These are phyloP conservation scores for Rhizophlyctis rosea DNA, from an alignment of 192 early-diverging fungal genomes.

Conservation along the genomic window DNA sequence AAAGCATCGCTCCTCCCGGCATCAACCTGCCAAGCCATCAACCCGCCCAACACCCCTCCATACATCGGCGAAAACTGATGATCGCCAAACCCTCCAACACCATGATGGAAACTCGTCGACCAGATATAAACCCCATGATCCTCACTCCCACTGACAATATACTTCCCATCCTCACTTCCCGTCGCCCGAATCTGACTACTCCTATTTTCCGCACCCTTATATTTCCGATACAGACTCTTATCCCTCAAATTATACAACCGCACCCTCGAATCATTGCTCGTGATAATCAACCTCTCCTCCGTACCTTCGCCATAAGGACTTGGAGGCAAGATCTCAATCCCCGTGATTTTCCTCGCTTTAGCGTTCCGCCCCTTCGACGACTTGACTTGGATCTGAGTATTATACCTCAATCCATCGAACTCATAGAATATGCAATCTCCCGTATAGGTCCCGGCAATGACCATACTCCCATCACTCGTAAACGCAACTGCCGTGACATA, in stretches of 20 bases:
- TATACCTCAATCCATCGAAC: slow-evolving; percentile 71
- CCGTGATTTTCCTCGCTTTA: slow-evolving; percentile 76
- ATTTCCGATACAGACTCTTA: slow-evolving; percentile 75
- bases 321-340: slow-evolving; percentile 64
- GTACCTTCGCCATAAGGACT: slow-evolving; percentile 21
- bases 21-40: slow-evolving; percentile 34
- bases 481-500: slow-evolving; percentile 79
- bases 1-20: slow-evolving; percentile 10
- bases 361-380: slow-evolving; percentile 53
- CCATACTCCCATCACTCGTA: slow-evolving; percentile 65
- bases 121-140: slow-evolving; percentile 76
- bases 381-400: slow-evolving; percentile 76
- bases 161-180: slow-evolving; percentile 72
- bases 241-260: slow-evolving; percentile 74
- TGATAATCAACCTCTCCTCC: slow-evolving; percentile 67
- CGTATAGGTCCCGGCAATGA: slow-evolving; percentile 70
- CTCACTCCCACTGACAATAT: slow-evolving; percentile 81
- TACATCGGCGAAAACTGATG: slow-evolving; percentile 4
- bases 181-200: slow-evolving; percentile 72
- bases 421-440: slow-evolving; percentile 85
- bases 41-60: slow-evolving; percentile 9
- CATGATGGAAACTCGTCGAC: slow-evolving; percentile 31
- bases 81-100: not conserved
- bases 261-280: slow-evolving; percentile 80
- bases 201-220: slow-evolving; percentile 72